These are phyloP conservation scores for Neoboletus subvelutipes DNA, from an alignment of 768 basidiomycete genomes.

Conservation along the genomic window DNA sequence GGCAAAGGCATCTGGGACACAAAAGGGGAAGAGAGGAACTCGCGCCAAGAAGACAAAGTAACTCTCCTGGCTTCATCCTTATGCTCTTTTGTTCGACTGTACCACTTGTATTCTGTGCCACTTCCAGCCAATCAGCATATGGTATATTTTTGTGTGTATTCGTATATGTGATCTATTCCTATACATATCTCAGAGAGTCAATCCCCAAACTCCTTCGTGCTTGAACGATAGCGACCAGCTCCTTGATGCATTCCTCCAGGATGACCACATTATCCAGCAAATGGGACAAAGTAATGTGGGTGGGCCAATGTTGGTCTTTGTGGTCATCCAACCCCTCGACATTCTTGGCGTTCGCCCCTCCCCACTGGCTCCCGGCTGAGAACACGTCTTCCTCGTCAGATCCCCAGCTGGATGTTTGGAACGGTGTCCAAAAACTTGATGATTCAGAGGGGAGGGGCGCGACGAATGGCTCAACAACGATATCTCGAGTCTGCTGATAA, in stretches of 20 bases:
- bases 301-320: conserved; percentile 33
- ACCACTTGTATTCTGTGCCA: not conserved
- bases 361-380: conserved; percentile 44
- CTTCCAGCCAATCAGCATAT: not conserved
- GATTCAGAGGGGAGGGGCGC: conserved; percentile 50
- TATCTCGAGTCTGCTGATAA: conserved; percentile 73
- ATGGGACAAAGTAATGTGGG: conserved; percentile 71
- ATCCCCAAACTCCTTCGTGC: conserved; percentile 82
- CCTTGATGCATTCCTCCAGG: conserved; percentile 93
- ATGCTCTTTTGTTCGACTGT: not conserved
- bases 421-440: conserved; percentile 64
- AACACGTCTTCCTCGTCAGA: conserved; percentile 75
- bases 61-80: not conserved
- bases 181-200: conserved; percentile 77
- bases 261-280: conserved; percentile 93
- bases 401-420: conserved; percentile 50
- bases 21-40: conserved; percentile 29
- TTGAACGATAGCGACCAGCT: conserved; percentile 82
- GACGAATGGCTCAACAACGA: conserved; percentile 68
- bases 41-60: conserved; percentile 39
- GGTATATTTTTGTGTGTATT: conserved; percentile 4
- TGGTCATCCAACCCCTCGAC: conserved; percentile 18
- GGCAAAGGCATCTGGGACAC: conserved; percentile 30
- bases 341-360: conserved; percentile 29
- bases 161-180: conserved; percentile 18